Percentiles rank a stretch among this genome's conserved stretches.
These are phyloP conservation scores for Cokeromyces recurvatus DNA, from an alignment of 371 early-diverging fungal genomes.

Conservation along the genomic window DNA sequence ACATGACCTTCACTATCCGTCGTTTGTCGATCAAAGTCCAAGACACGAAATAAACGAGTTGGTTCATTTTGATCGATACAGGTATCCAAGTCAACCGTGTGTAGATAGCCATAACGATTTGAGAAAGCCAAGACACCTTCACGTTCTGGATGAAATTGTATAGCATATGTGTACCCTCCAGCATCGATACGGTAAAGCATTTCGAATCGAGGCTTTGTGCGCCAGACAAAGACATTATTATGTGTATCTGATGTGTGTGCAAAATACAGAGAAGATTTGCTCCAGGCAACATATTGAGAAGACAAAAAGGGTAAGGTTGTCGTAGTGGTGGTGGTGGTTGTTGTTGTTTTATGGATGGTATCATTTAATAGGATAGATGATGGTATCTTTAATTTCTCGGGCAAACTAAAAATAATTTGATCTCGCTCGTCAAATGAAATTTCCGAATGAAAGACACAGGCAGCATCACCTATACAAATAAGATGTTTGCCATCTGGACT, in stretches of 20 bases:
- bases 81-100: conserved; percentile 42
- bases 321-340: neutral
- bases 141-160: conserved; percentile 50
- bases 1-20: neutral
- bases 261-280: conserved; percentile 45
- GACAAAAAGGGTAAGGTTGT: conserved; percentile 14
- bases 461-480: conserved; percentile 51
- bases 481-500: conserved; percentile 47
- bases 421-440: conserved; percentile 11
- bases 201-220: conserved; percentile 33
- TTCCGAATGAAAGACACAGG: conserved; percentile 14
- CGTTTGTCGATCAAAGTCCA: conserved; percentile 5
- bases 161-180: conserved; percentile 46
- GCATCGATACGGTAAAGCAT: conserved; percentile 42
- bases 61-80: neutral
- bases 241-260: conserved; percentile 57
- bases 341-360: neutral
- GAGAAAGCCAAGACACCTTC: conserved; percentile 53
- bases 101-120: conserved; percentile 58
- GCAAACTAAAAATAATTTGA: conserved; percentile 7
- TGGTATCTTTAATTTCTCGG: conserved; percentile 8
- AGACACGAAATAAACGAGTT: neutral
- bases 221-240: conserved; percentile 47
- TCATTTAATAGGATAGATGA: neutral
- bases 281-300: conserved; percentile 58